These are phyloP conservation scores for Balakata baccata DNA, from an alignment of 345 rosid species.

Conservation along the genomic window DNA sequence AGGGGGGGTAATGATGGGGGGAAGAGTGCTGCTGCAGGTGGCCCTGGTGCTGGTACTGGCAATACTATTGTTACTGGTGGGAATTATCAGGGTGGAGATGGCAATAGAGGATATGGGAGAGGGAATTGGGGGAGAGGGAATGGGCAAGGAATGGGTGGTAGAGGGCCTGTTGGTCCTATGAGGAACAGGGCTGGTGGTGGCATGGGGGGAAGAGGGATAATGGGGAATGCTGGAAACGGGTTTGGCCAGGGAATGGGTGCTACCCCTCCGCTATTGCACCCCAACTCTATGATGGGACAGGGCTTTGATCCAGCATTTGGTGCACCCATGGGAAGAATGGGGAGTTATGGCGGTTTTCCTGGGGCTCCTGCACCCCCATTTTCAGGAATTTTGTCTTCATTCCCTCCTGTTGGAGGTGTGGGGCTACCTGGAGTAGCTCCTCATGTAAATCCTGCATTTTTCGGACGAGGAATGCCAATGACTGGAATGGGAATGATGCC, in stretches of 20 bases:
- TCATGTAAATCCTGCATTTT: slow-evolving; percentile 79
- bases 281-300: slow-evolving; percentile 69
- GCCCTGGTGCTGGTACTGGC: slow-evolving; percentile 11
- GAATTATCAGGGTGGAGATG: slow-evolving; percentile 73
- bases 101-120: slow-evolving; percentile 57
- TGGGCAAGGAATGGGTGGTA: slow-evolving; percentile 62
- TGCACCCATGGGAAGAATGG: slow-evolving; percentile 79
- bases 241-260: slow-evolving; percentile 67
- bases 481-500: slow-evolving; percentile 83
- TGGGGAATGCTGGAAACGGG: slow-evolving; percentile 67
- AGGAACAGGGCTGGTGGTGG: slow-evolving; percentile 58
- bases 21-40: slow-evolving; percentile 31
- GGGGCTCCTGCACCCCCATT: slow-evolving; percentile 67
- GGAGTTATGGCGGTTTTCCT: slow-evolving; percentile 69
- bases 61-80: slow-evolving; percentile 42
- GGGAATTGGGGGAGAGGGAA: slow-evolving; percentile 70
- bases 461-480: slow-evolving; percentile 72
- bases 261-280: slow-evolving; percentile 67
- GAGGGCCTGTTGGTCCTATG: slow-evolving; percentile 73
- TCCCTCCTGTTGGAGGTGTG: slow-evolving; percentile 61
- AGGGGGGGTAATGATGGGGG: slow-evolving; percentile 49
- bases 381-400: slow-evolving; percentile 58
- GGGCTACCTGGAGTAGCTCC: slow-evolving; percentile 85
- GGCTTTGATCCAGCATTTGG: slow-evolving; percentile 85
- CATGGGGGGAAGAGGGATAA: slow-evolving; percentile 63